Base-by-base conservation (phyloP, 2,329 filamentous ascomycete genomes). In the Curvularia lunata region DNA sequence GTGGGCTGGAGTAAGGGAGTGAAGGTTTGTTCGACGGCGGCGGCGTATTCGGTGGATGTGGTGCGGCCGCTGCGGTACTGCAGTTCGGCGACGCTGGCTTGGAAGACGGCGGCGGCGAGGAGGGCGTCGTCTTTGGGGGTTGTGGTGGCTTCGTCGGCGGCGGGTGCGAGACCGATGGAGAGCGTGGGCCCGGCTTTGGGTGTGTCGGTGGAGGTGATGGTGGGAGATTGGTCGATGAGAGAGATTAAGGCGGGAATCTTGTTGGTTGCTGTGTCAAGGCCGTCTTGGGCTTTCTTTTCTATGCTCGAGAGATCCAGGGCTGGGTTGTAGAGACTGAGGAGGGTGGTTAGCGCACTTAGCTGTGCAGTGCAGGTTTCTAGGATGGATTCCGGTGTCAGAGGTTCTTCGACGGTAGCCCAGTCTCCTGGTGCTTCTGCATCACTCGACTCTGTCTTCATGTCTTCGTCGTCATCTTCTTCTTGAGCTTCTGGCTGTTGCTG, bases 361-460 rank as follows among this genome's bases (percentile, higher is more conserved):
- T 88, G 86, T 4, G 88, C 87, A 30, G 89, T 80, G 13, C 87
- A 81, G 0, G 88, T 91, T 59, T 92, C 89, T 1, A 91, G 78
- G 6, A 92, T 82, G 1, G 86, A 86, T 47, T 83, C 81, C 25
- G 85, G 83, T 1, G 87, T 89, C 25, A 90, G 79, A 0, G 88
- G 86, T 62, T 89, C 87, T 52, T 89, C 81, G n/a, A 91, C 82
- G 3, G 82, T 84, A 18, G 86, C 88, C 83, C 86, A 90, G 66
- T 88, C 83, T 58, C 87, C 86, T 37, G 84, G 74, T 42, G 73
- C 70, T 58, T 71, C 71, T 13, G 70, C 67, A 19, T 64, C 51
- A 5, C 62, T 58, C 0, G 70, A 71, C 3, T 68, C 66, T 1
- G 65, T 65, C 18, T 77, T 72, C 42, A 64, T 59, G 12, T 68